These are phyloP conservation scores for Scorias spongiosa DNA, from an alignment of 2,329 filamentous ascomycete genomes.

Conservation along the genomic window DNA sequence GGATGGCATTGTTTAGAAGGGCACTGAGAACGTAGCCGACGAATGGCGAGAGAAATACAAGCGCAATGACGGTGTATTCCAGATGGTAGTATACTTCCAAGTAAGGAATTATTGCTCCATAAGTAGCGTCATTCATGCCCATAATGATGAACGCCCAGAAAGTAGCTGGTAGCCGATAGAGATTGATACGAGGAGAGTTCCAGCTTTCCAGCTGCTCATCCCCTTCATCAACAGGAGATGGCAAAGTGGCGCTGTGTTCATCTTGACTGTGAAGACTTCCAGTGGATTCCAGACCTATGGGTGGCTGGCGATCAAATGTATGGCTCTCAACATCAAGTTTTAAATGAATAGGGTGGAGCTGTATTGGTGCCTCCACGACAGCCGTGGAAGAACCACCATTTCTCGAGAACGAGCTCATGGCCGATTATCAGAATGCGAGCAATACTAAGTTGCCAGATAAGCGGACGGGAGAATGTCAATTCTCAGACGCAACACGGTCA, in stretches of 20 bases:
- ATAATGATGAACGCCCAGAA: conserved; percentile 49
- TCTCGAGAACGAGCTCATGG: too few species aligned
- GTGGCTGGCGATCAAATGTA: too few species aligned
- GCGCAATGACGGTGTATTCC: conserved; percentile 47
- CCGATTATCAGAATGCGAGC: too few species aligned
- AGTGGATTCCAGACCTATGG: too few species aligned
- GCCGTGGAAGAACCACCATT: conserved; percentile 15
- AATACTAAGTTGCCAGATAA: too few species aligned
- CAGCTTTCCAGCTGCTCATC: conserved; percentile 37
- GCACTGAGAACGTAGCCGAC: conserved; percentile 50
- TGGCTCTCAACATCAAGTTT: conserved; percentile 4
- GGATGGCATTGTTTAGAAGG: conserved; percentile 48
- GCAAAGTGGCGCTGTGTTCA: conserved; percentile 25
- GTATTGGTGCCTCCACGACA: conserved; percentile 11
- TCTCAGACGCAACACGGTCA: too few species aligned
- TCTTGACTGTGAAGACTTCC: neutral
- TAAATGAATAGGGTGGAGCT: conserved; percentile 10
- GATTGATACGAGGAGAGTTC: conserved; percentile 47
- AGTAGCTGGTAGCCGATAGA: conserved; percentile 42
- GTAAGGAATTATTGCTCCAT: conserved; percentile 34
- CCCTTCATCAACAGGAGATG: conserved; percentile 30
- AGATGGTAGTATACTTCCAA: conserved; percentile 48
- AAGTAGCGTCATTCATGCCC: conserved; percentile 53
- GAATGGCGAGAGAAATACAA: conserved; percentile 53
- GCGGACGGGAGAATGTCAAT: too few species aligned